These are phyloP conservation scores for Tubosaeta brunneosetosa DNA, from an alignment of 768 basidiomycete species.

Conservation along the genomic window DNA sequence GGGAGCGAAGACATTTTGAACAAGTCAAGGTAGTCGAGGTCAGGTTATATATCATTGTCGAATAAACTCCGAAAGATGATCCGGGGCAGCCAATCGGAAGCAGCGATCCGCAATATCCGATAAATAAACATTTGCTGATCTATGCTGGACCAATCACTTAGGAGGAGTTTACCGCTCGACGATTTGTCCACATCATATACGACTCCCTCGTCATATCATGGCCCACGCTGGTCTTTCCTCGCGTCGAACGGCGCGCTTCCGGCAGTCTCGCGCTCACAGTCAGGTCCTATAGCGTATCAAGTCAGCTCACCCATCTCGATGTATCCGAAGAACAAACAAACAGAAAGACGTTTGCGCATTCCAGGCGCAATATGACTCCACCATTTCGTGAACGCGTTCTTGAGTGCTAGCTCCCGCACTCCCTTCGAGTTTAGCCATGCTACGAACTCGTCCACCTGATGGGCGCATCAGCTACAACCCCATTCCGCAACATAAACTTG, in stretches of 20 bases:
- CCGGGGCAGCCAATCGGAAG: background rate
- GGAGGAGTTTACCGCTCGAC: slow-evolving; percentile 51
- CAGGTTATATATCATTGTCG: background rate
- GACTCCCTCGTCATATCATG: slow-evolving; percentile 71
- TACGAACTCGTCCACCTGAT: slow-evolving; percentile 74
- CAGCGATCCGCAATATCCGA: slow-evolving; percentile 3
- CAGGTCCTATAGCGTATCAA: slow-evolving; percentile 48
- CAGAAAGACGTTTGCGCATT: slow-evolving; percentile 68
- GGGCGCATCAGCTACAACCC: slow-evolving; percentile 7
- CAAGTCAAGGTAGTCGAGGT: background rate
- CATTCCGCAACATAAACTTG: background rate
- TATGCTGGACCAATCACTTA: slow-evolving; percentile 17
- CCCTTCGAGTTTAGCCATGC: slow-evolving; percentile 93
- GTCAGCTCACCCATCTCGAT: slow-evolving; percentile 8
- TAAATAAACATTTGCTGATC: slow-evolving; percentile 21
- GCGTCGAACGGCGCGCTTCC: slow-evolving; percentile 75
- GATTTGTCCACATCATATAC: slow-evolving; percentile 88
- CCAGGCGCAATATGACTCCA: slow-evolving; percentile 79
- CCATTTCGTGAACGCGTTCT: slow-evolving; percentile 75
- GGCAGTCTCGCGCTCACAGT: slow-evolving; percentile 65
- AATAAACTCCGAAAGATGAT: slow-evolving; percentile 3
- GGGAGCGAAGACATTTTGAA: slow-evolving; percentile 44
- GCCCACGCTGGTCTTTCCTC: slow-evolving; percentile 54
- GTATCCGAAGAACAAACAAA: slow-evolving; percentile 35
- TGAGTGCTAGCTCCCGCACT: slow-evolving; percentile 77